These are phyloP conservation scores for Raffaelea deltoideospora DNA, from an alignment of 2,329 filamentous ascomycete species.

Conservation along the genomic window DNA sequence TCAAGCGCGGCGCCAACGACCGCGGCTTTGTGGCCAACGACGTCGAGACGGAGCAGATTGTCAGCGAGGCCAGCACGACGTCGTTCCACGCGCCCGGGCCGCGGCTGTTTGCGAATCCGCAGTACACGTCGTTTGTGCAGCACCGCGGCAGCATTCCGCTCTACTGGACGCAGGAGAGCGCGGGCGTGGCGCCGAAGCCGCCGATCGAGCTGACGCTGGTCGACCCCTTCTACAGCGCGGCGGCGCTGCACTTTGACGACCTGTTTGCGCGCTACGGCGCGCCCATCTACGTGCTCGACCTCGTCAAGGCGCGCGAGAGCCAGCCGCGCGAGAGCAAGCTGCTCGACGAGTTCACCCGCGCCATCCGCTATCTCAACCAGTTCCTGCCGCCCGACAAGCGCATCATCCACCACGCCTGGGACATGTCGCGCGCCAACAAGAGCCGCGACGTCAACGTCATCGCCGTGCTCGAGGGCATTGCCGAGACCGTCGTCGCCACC, in stretches of 20 bases:
- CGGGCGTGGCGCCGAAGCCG: constrained; percentile 87
- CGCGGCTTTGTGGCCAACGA: constrained; percentile 94
- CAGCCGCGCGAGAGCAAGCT: constrained; percentile 86
- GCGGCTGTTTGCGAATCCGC: constrained; percentile 70
- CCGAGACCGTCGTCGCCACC: constrained; percentile 67
- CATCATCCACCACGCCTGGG: constrained; percentile 90
- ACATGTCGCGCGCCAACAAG: constrained; percentile 95
- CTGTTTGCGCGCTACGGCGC: constrained; percentile 86
- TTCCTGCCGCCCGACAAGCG: constrained; percentile 72
- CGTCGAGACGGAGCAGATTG: constrained; percentile 96
- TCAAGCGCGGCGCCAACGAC: constrained; percentile 92
- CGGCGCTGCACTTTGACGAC: constrained; percentile 88
- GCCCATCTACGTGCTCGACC: constrained; percentile 79
- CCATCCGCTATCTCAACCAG: constrained; percentile 85
- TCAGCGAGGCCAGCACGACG: constrained; percentile 84
- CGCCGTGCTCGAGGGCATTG: constrained; percentile 75
- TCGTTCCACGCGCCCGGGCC: constrained; percentile 89
- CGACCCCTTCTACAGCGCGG: constrained; percentile 88
- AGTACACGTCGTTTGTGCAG: constrained; percentile 92
- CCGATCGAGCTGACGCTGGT: constrained; percentile 92
- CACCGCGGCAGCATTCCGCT: constrained; percentile 93
- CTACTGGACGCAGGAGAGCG: constrained; percentile 94
- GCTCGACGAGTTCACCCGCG: constrained; percentile 71
- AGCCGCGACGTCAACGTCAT: constrained; percentile 88
- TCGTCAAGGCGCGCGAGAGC: constrained; percentile 79